Conservation (phyloP, 2,329 filamentous ascomycete genomes). For the Bipolaris bicolor region DNA sequence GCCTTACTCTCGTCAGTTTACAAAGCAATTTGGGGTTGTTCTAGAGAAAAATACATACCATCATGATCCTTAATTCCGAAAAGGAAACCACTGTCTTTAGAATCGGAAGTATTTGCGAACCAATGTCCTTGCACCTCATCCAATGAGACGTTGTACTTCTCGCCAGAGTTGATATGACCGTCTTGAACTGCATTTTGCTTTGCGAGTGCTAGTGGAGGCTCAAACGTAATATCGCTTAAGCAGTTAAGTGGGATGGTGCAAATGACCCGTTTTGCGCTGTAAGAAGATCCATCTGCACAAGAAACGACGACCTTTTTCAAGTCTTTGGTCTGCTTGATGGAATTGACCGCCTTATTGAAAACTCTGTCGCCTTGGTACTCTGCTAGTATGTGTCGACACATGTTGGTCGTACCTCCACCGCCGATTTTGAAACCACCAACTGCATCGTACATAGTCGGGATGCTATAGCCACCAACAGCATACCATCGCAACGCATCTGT, state of each 20-base stretch:
- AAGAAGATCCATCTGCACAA: background rate
- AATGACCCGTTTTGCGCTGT: background rate
- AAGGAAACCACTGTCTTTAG: background rate
- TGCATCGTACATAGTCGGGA: background rate
- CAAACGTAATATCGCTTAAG: background rate
- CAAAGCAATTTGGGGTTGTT: background rate
- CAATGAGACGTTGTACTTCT: background rate
- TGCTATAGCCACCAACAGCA: background rate
- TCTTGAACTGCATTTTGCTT: constrained; percentile 1
- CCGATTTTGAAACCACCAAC: background rate
- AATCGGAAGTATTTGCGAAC: background rate
- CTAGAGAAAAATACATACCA: background rate
- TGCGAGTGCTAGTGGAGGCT: background rate
- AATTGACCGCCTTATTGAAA: background rate
- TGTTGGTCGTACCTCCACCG: background rate
- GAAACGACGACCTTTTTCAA: background rate
- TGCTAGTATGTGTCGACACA: background rate
- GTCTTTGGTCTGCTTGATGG: background rate
- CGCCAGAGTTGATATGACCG: background rate
- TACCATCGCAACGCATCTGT: constrained; percentile 1
- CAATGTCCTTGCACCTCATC: background rate
- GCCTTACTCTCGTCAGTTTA: background rate
- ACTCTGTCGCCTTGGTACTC: background rate
- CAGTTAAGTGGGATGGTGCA: background rate
- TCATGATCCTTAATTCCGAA: constrained; percentile 1